Percentiles rank a stretch among this genome's conserved stretches.
Conservation (phyloP, 345 rosid genomes). For the Eutrema japonicum region DNA sequence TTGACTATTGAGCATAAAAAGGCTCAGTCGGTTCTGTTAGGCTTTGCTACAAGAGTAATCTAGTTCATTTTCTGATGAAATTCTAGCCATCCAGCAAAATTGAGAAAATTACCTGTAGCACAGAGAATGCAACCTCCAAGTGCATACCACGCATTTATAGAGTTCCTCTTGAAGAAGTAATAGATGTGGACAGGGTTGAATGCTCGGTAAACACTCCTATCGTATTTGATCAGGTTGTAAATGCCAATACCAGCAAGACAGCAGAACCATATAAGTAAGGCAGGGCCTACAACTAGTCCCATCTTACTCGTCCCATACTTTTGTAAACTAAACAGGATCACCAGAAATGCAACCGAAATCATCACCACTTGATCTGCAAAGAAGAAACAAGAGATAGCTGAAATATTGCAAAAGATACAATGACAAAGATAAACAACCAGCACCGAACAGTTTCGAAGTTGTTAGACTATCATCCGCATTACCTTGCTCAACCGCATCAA, state of each 20-base stretch:
- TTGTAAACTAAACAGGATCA: constrained; percentile 93
- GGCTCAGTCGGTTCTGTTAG: constrained; percentile 20
- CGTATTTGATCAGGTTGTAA: constrained; percentile 80
- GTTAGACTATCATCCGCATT: constrained; percentile 26
- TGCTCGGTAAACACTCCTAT: constrained; percentile 75
- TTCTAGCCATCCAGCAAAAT: constrained; percentile 15
- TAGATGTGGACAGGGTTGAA: constrained; percentile 92
- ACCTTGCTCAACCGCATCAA: constrained; percentile 80
- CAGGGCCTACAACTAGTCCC: constrained; percentile 93
- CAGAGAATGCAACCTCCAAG: constrained; percentile 99
- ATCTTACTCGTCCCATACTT: constrained; percentile 99
- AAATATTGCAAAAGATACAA: constrained; percentile 20
- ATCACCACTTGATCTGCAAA: constrained; percentile 90
- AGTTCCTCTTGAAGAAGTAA: constrained; percentile 86
- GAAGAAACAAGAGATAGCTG: constrained; percentile 42
- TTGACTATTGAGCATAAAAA: background rate
- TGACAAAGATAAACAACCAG: constrained; percentile 7
- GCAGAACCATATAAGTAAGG: constrained; percentile 95
- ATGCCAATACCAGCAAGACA: constrained; percentile 91
- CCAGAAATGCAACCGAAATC: constrained; percentile 90
- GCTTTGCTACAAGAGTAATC: constrained; percentile 11
- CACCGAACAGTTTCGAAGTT: constrained; percentile 11
- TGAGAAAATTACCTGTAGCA: constrained; percentile 74
- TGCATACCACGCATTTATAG: constrained; percentile 85
- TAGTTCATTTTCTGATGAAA: constrained; percentile 30